Conservation (phyloP, 2,329 filamentous ascomycete species). For the Cadophora malorum region DNA sequence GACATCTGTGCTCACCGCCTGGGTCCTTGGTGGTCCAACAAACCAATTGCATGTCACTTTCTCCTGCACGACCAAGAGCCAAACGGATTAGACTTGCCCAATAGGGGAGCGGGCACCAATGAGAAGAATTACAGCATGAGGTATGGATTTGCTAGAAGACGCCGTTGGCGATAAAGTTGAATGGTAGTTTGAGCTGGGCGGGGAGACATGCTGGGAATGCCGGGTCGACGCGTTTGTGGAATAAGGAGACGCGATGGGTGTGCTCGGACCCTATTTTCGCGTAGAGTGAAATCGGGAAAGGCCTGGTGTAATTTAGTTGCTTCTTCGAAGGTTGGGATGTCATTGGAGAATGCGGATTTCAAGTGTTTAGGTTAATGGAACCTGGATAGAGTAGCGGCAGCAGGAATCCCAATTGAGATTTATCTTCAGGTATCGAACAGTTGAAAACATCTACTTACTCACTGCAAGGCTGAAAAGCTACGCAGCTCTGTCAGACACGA, state of each 20-base stretch:
- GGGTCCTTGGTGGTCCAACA: neutral
- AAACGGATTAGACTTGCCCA: neutral
- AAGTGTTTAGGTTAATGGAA: no score
- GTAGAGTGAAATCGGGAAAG: neutral
- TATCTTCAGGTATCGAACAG: neutral
- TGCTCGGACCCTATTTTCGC: conserved; percentile 6
- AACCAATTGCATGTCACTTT: neutral
- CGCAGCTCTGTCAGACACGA: neutral
- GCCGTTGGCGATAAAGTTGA: conserved; percentile 9
- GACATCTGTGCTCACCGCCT: conserved; percentile 8
- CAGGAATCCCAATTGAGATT: neutral
- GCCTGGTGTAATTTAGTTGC: neutral
- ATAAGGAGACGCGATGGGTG: conserved; percentile 7
- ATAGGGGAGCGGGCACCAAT: conserved; percentile 12
- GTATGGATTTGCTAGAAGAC: neutral
- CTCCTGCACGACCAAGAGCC: neutral
- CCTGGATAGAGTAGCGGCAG: no score
- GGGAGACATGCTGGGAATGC: neutral
- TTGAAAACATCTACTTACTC: neutral
- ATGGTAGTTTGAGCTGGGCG: neutral
- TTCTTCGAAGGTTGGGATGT: neutral
- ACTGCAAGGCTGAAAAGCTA: neutral
- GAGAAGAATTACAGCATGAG: neutral
- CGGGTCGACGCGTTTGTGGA: neutral
- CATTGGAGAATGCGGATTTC: neutral